These are phyloP conservation scores for Geotrichum cucujoidarum DNA, from an alignment of 1,139 yeast species.

Conservation along the genomic window DNA sequence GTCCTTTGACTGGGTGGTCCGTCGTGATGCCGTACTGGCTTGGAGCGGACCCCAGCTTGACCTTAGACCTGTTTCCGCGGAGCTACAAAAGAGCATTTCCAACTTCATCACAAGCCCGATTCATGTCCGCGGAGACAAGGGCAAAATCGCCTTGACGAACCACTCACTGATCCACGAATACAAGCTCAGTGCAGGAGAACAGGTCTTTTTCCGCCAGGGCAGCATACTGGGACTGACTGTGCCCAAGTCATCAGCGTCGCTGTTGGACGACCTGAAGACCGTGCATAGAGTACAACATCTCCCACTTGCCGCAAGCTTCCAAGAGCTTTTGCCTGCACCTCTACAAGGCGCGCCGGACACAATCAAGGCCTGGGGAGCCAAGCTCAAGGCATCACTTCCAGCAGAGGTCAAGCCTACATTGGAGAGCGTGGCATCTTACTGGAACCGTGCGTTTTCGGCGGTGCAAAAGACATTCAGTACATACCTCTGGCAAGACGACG, in stretches of 20 bases:
- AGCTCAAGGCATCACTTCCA: not conserved
- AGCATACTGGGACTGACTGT: conserved; percentile 11
- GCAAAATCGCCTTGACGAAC: conserved; percentile 3
- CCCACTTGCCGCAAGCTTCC: not conserved
- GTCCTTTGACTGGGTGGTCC: conserved; percentile 7
- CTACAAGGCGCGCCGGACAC: not conserved
- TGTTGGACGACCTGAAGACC: not conserved
- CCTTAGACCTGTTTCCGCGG: not conserved
- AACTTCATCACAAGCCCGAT: not conserved
- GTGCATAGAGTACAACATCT: not conserved
- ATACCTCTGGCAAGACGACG: conserved; percentile 16
- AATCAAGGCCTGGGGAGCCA: not conserved
- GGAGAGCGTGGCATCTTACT: not conserved
- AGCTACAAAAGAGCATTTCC: not conserved
- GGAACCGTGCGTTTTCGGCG: not conserved
- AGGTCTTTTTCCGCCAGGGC: conserved; percentile 7
- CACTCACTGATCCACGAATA: conserved; percentile 7
- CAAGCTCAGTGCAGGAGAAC: conserved; percentile 3
- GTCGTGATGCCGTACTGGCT: conserved; percentile 7
- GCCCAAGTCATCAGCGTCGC: not conserved
- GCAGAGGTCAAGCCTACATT: not conserved
- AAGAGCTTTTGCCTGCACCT: not conserved
- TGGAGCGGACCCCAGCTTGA: conserved; percentile 8
- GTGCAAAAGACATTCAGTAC: conserved; percentile 1
- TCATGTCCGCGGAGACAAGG: conserved; percentile 8